phyloP scores from a whole-genome alignment of 2,329 filamentous ascomycete species.

The Cladophialophora yegresii region DNA sequence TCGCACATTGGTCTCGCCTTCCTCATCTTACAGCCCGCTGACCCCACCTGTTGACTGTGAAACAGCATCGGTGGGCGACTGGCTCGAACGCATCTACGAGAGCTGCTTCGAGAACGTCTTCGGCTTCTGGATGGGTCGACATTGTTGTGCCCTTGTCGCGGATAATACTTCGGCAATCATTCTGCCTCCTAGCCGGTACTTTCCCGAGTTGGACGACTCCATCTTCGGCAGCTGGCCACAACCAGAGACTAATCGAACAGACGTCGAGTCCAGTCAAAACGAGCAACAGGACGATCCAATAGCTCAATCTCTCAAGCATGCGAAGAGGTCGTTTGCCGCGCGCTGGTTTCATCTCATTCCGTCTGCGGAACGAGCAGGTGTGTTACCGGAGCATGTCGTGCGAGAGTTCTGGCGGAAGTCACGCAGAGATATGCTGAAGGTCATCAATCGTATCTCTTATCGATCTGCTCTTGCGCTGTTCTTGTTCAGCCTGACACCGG shows the following conservation, averaged over 20 bases:
- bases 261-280: slow-evolving; percentile 11
- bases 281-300: slow-evolving; percentile 33
- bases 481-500: slow-evolving; percentile 47
- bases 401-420: slow-evolving; percentile 43
- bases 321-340: slow-evolving; percentile 39
- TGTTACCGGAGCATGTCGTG: slow-evolving; percentile 33
- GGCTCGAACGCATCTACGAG: slow-evolving; percentile 41
- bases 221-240: slow-evolving; percentile 21
- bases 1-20: not conserved
- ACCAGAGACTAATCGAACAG: slow-evolving; percentile 3
- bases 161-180: slow-evolving; percentile 28
- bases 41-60: slow-evolving; percentile 9
- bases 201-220: slow-evolving; percentile 39
- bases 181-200: slow-evolving; percentile 36
- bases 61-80: slow-evolving; percentile 21
- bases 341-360: slow-evolving; percentile 39
- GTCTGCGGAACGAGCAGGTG: not conserved
- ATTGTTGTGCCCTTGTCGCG: slow-evolving; percentile 47
- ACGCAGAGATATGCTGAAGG: slow-evolving; percentile 45
- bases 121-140: slow-evolving; percentile 49
- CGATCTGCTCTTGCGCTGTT: slow-evolving; percentile 47
- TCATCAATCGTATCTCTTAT: slow-evolving; percentile 49
- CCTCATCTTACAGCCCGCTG: slow-evolving; percentile 6
- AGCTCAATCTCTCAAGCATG: slow-evolving; percentile 37
- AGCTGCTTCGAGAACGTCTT: slow-evolving; percentile 47